phyloP scores from a whole-genome alignment of 345 rosid genomes.

The Eucalyptus coolabah region DNA sequence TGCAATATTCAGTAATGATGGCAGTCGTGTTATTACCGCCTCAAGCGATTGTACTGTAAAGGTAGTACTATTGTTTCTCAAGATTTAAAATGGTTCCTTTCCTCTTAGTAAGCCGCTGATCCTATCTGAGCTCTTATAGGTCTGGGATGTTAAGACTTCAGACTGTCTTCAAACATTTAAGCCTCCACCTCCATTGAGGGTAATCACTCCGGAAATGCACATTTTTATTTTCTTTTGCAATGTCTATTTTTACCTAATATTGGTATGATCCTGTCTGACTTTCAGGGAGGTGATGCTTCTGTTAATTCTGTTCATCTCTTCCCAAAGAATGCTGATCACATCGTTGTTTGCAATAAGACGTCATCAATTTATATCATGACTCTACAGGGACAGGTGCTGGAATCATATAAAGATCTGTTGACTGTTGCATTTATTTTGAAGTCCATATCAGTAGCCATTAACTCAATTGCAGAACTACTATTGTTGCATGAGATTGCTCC shows the following conservation, averaged over 20 bases:
- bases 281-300: constrained; percentile 96
- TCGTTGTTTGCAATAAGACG: constrained; percentile 89
- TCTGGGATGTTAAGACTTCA: constrained; percentile 94
- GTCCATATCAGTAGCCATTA: neutral
- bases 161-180: constrained; percentile 90
- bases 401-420: neutral
- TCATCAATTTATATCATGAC: constrained; percentile 91
- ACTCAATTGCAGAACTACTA: neutral
- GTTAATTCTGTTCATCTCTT: constrained; percentile 92
- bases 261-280: constrained; percentile 1
- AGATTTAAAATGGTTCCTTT: neutral
- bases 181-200: constrained; percentile 94
- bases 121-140: constrained; percentile 20
- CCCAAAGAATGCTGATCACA: constrained; percentile 83
- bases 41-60: constrained; percentile 91
- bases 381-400: constrained; percentile 88
- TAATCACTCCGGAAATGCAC: constrained; percentile 2
- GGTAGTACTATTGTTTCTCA: constrained; percentile 9
- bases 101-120: neutral
- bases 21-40: constrained; percentile 80
- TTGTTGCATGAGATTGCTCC: neutral
- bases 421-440: neutral
- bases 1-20: constrained; percentile 90
- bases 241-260: neutral
- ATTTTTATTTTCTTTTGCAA: neutral